Evolutionary conservation across 257 asterid genomes (phyloP).

Genomic region (Solanum ahanhuiri): DNA sequence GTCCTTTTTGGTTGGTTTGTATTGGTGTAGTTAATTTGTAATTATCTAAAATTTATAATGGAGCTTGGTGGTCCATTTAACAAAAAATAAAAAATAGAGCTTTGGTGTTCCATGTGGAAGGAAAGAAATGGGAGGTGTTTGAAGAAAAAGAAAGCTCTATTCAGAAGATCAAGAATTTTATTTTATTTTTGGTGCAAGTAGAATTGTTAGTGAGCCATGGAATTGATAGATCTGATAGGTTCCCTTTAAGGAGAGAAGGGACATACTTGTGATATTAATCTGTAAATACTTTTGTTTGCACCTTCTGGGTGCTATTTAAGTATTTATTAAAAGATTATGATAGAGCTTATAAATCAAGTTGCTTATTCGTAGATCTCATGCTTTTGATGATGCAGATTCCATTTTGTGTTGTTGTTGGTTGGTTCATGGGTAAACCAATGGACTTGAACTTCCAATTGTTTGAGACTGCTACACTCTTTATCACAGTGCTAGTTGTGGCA

Average conservation of each 20-base stretch:
- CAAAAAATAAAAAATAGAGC: neutral
- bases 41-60: neutral
- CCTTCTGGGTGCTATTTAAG: neutral
- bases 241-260: too few species aligned
- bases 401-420: slow-evolving; percentile 92
- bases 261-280: neutral
- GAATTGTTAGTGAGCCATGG: neutral
- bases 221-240: neutral
- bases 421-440: slow-evolving; percentile 93
- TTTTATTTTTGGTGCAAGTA: neutral
- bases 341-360: neutral
- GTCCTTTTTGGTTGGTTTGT: neutral
- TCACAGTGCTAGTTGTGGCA: slow-evolving; percentile 93
- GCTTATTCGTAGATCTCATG: neutral
- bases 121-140: neutral
- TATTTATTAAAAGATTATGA: neutral
- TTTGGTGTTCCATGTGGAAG: neutral
- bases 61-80: neutral
- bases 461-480: slow-evolving; percentile 93
- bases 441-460: slow-evolving; percentile 96
- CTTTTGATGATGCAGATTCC: slow-evolving; percentile 66
- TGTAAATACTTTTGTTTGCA: neutral
- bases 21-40: neutral
- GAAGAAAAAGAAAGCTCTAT: neutral
- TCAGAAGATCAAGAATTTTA: neutral